These are phyloP conservation scores for Aphanomyces astaci DNA, from an alignment of 352 stramenopile species.

Conservation along the genomic window DNA sequence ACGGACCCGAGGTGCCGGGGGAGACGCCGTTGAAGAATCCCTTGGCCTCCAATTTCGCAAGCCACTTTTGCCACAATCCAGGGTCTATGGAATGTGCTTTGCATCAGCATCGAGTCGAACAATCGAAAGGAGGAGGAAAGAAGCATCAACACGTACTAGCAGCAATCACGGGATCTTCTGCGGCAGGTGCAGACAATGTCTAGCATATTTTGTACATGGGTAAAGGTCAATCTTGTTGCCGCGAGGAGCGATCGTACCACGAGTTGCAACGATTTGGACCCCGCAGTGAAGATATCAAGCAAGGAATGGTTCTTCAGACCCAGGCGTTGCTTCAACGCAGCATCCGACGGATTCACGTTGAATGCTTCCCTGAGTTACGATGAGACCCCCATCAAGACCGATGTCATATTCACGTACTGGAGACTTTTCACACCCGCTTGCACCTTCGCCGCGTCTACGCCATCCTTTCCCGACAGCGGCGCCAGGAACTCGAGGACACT, in stretches of 20 bases:
- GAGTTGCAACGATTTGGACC: conserved; percentile 42
- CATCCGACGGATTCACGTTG: conserved; percentile 47
- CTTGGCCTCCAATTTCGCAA: conserved; percentile 78
- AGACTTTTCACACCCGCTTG: conserved; percentile 61
- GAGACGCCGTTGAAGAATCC: conserved; percentile 68
- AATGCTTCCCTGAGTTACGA: conserved; percentile 51
- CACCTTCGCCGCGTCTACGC: conserved; percentile 52
- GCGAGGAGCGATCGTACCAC: background rate
- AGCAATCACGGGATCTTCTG: conserved; percentile 50
- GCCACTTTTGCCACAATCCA: conserved; percentile 82
- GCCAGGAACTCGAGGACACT: conserved; percentile 11
- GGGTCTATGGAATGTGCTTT: conserved; percentile 41
- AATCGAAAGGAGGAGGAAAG: background rate
- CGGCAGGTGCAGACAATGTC: conserved; percentile 25
- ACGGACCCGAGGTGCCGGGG: conserved; percentile 35
- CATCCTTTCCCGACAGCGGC: conserved; percentile 10
- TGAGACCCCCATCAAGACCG: background rate
- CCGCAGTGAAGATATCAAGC: conserved; percentile 61
- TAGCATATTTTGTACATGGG: background rate
- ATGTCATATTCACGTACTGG: conserved; percentile 31
- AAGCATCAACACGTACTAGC: conserved; percentile 41
- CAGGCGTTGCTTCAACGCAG: conserved; percentile 43
- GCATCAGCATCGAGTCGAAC: background rate
- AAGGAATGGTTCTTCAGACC: conserved; percentile 41
- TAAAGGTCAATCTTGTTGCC: background rate